A percentile compares a stretch with the other conserved stretches of the same genome.
Evolutionary conservation across 169 alveolate genomes (phyloP).

Genomic region (Besnoitia besnoiti): DNA sequence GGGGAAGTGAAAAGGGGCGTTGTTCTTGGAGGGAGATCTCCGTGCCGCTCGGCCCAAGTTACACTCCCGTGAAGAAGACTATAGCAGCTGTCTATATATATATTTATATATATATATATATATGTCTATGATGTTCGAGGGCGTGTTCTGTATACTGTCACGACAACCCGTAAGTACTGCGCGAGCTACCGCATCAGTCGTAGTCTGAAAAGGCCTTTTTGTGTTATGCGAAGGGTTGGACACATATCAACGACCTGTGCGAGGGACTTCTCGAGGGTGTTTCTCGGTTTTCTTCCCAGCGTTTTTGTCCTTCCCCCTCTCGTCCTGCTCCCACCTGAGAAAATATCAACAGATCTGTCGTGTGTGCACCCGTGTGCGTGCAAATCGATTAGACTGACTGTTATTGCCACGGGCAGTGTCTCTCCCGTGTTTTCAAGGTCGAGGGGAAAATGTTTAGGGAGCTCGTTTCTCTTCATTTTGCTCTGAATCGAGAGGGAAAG

Average conservation of each 20-base stretch:
- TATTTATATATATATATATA: no score
- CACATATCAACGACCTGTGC: no score
- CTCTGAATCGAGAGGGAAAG: not conserved
- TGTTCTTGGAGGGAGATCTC: not conserved
- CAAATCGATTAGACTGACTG: not conserved
- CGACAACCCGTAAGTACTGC: not conserved
- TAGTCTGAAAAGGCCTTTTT: not conserved
- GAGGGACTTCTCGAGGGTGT: not conserved
- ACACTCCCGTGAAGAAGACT: not conserved
- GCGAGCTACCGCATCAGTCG: not conserved
- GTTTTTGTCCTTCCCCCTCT: not conserved
- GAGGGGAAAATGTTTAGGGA: not conserved
- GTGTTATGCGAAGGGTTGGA: not conserved
- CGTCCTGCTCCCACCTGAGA: not conserved
- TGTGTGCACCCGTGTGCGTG: not conserved
- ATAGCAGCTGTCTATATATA: not conserved
- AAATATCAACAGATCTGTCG: not conserved
- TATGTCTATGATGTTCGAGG: not conserved
- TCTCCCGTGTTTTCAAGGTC: not conserved
- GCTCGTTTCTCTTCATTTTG: not conserved
- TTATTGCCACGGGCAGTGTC: conserved; percentile 3
- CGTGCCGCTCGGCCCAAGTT: not conserved
- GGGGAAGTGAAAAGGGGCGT: not conserved
- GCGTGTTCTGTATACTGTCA: not conserved
- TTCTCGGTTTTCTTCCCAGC: not conserved